Evolutionary conservation across 345 rosid species (phyloP).

Genomic region (Cochlearia excelsa): DNA sequence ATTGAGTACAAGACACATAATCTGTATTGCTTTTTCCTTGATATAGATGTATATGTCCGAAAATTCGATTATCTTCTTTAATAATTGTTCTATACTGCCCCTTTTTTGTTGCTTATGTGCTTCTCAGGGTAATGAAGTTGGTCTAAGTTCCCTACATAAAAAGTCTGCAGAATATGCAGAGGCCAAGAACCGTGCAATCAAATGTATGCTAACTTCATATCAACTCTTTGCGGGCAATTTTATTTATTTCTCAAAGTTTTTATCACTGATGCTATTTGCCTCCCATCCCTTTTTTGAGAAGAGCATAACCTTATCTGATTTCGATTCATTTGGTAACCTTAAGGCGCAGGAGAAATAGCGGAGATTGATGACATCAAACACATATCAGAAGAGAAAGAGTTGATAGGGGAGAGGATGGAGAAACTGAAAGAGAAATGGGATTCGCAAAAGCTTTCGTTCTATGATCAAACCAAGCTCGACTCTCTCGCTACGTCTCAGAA

Average conservation of each 20-base stretch:
- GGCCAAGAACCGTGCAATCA: slow-evolving; percentile 62
- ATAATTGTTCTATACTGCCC: not conserved
- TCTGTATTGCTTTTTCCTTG: not conserved
- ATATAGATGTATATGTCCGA: not conserved
- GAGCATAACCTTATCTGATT: not conserved
- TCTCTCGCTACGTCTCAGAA: slow-evolving; percentile 13
- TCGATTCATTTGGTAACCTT: slow-evolving; percentile 24
- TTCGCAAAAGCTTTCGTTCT: slow-evolving; percentile 43
- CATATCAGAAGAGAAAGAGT: slow-evolving; percentile 48
- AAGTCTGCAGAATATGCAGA: slow-evolving; percentile 56
- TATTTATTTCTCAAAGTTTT: slow-evolving; percentile 11
- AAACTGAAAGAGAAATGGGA: slow-evolving; percentile 56
- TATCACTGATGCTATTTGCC: not conserved
- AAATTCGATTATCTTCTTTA: not conserved
- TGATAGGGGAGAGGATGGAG: slow-evolving; percentile 45
- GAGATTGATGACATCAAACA: slow-evolving; percentile 56
- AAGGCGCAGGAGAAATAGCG: slow-evolving; percentile 51
- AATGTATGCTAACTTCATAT: slow-evolving; percentile 46
- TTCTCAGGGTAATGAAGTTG: slow-evolving; percentile 58
- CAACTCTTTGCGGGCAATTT: not conserved
- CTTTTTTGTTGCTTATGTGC: not conserved
- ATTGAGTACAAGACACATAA: slow-evolving; percentile 43
- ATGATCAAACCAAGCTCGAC: slow-evolving; percentile 47
- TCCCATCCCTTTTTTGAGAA: slow-evolving; percentile 1
- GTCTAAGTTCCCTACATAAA: slow-evolving; percentile 45